These are phyloP conservation scores for Hypoxylon cercidicola DNA, from an alignment of 495 filamentous ascomycete genomes.

Conservation along the genomic window DNA sequence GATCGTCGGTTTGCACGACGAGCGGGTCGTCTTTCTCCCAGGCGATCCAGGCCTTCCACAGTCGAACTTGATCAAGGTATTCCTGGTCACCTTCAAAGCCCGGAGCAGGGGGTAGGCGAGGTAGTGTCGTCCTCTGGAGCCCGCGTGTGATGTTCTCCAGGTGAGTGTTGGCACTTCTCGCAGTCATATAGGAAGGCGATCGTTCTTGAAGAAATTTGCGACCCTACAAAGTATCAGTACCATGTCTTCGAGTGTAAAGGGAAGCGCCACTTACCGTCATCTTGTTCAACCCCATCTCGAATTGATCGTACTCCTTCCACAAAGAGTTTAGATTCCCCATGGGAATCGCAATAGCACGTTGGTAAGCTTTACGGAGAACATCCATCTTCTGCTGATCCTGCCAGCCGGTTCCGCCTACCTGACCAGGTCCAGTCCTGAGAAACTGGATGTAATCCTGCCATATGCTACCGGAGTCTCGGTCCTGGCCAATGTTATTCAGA, in stretches of 20 bases:
- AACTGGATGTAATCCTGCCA: slow-evolving; percentile 96
- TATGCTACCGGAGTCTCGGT: slow-evolving; percentile 88
- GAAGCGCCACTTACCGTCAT: slow-evolving; percentile 67
- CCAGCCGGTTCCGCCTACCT: slow-evolving; percentile 85
- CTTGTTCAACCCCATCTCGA: slow-evolving; percentile 93
- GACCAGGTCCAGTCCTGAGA: slow-evolving; percentile 84
- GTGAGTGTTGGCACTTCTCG: slow-evolving; percentile 82
- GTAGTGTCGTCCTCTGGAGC: slow-evolving; percentile 78
- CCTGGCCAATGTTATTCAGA: slow-evolving; percentile 86
- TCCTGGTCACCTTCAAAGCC: slow-evolving; percentile 90
- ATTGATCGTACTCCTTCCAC: slow-evolving; percentile 97
- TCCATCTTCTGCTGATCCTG: slow-evolving; percentile 99
- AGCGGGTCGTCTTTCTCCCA: slow-evolving; percentile 96
- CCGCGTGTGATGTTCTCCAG: slow-evolving; percentile 86
- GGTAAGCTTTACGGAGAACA: slow-evolving; percentile 86
- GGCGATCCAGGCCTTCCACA: slow-evolving; percentile 92
- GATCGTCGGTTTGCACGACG: slow-evolving; percentile 82
- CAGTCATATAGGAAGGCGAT: slow-evolving; percentile 92
- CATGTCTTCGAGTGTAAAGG: slow-evolving; percentile 5
- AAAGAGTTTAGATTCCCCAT: slow-evolving; percentile 79
- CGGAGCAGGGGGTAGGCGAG: slow-evolving; percentile 79
- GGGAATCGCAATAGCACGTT: slow-evolving; percentile 85
- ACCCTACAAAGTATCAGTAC: slow-evolving; percentile 64
- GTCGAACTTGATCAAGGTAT: slow-evolving; percentile 83
- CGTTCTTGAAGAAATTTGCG: slow-evolving; percentile 92